These are phyloP conservation scores for Cryptococcus hybrid DNA, from an alignment of 1,284 basidiomycete species.

Conservation along the genomic window DNA sequence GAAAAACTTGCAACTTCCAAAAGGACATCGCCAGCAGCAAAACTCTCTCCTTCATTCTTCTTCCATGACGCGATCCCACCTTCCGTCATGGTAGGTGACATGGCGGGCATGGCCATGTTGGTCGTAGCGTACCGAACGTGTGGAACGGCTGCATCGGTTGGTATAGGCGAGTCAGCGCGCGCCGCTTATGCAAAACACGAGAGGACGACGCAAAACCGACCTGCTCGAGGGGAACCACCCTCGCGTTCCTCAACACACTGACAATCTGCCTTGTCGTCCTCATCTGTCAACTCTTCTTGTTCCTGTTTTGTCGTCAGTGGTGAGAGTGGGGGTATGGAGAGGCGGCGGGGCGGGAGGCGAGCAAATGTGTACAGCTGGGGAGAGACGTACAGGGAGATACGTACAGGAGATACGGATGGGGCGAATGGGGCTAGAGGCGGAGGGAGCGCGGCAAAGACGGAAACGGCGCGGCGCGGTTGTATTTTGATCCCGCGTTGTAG, in stretches of 20 bases:
- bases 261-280: background rate
- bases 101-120: slow-evolving; percentile 75
- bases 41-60: slow-evolving; percentile 89
- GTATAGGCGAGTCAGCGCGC: too few species aligned
- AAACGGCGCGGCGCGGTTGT: too few species aligned
- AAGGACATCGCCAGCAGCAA: slow-evolving; percentile 81
- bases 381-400: too few species aligned
- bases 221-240: background rate
- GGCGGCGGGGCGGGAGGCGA: too few species aligned
- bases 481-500: too few species aligned
- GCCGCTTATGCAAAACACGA: too few species aligned
- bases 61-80: slow-evolving; percentile 98
- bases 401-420: too few species aligned
- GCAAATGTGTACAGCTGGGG: too few species aligned
- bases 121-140: slow-evolving; percentile 60
- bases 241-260: background rate
- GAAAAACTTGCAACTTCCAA: slow-evolving; percentile 77
- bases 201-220: background rate
- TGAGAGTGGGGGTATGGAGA: too few species aligned
- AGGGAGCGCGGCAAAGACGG: too few species aligned
- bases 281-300: background rate
- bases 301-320: too few species aligned
- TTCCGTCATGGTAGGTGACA: slow-evolving; percentile 99
- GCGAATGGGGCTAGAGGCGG: too few species aligned
- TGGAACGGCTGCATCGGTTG: background rate